Evolutionary conservation across 2,329 filamentous ascomycete species (phyloP), one percentile per base, ranked within the genome.

Genomic region (Alternaria panax): DNA sequence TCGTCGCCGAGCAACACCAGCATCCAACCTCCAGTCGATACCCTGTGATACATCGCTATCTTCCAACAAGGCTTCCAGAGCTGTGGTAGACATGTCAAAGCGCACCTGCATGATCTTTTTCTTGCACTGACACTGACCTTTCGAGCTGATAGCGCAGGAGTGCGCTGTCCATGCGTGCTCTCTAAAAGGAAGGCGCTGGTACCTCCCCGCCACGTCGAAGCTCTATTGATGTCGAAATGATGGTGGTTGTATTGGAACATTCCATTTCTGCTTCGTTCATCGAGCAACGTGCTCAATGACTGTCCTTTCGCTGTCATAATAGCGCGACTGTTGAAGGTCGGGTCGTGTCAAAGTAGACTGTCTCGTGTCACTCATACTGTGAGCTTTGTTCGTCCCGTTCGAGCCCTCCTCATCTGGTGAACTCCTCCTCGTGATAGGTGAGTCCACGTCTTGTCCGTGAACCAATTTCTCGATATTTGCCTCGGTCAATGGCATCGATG

Each of bases 381-480:
- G 59, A 47, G 62, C 48, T 27, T 67, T 57, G 30, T 70, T 66
- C 43, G 60, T 64, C 36, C 59, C 50, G 28, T 63, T 66, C n/a
- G 67, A 71, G 25, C 59, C n/a, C 5, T 25, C 54, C 36, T 60
- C 59, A 18, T 68, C 67, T 38, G 48, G 56, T 30, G 65, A 68
- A 14, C 32, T 57, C 12, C 58, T 65, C 20, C 58, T 67, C 53
- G 59, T 28, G n/a, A 58, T 51, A 16, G 45, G 28, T 8, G 57
- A 59, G 14, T 68, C 69, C 11, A 47, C 60, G 40, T 75, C 72
- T 45, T 71, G 70, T 54, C 72, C 74, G 36, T 73, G 66, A n/a
- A 62, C 65, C 9, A 78, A 60, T 50, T 67, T 73, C 63, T 75
- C 69, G 54, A 78, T 75, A 59, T 78, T 78, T 51, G 76, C 77